A percentile compares a stretch with the other conserved stretches of the same genome.
These are phyloP conservation scores for Aphanocladium album DNA, from an alignment of 2,329 filamentous ascomycete genomes.

Conservation along the genomic window DNA sequence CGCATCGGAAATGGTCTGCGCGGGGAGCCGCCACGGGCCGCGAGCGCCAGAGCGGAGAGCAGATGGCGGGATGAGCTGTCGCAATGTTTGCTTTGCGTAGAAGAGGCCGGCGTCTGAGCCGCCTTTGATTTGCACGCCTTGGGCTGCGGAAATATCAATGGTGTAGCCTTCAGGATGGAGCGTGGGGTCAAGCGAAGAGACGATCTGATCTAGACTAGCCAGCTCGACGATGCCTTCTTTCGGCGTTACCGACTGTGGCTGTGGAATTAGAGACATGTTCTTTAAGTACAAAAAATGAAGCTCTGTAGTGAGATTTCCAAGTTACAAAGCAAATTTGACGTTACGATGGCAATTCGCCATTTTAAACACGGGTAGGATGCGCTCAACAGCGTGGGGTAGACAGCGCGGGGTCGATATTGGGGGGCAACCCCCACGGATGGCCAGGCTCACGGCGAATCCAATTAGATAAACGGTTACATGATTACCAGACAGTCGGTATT, in stretches of 20 bases:
- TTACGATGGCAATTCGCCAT: too few species aligned
- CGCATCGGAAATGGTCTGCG: constrained; percentile 13
- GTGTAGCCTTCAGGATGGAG: constrained; percentile 5
- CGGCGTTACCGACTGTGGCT: neutral
- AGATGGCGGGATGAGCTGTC: constrained; percentile 14
- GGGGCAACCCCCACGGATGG: too few species aligned
- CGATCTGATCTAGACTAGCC: neutral
- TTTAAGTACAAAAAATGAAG: neutral
- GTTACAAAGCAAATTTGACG: too few species aligned
- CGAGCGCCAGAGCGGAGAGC: constrained; percentile 3
- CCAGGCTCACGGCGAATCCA: too few species aligned
- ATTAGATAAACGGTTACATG: too few species aligned
- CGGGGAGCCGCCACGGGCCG: constrained; percentile 14
- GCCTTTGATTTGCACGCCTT: neutral
- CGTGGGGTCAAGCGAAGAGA: neutral
- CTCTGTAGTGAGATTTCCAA: too few species aligned
- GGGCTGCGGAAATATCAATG: neutral
- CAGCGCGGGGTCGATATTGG: too few species aligned
- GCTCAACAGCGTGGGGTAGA: too few species aligned
- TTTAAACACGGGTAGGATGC: too few species aligned
- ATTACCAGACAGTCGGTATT: too few species aligned
- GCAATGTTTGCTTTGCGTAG: constrained; percentile 16
- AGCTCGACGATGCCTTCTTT: constrained; percentile 25
- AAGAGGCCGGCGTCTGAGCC: constrained; percentile 11
- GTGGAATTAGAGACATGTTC: constrained; percentile 26